Base-by-base conservation (phyloP, 257 asterid species). In the Salvia rosmarinus region DNA sequence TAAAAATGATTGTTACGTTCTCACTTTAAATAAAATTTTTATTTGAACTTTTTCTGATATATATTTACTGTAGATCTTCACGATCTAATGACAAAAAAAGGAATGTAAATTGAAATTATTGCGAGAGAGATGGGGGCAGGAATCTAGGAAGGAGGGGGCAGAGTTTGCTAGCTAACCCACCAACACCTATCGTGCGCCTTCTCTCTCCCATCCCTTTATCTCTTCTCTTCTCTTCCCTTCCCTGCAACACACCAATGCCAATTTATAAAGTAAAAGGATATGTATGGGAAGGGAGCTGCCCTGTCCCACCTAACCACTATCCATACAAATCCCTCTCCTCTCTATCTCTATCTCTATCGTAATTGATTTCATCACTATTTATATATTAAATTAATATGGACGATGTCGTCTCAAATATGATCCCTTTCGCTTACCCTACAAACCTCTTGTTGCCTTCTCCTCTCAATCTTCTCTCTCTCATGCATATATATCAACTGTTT, bases 151-250 rank as follows among this genome's bases (percentile, higher is more conserved):
- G 51, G 40, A 50, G 72, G 76, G 86, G 91, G 85, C 86, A 80
- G 86, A 80, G 75, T 74, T 52, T 91, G 96, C 89, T 77, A 83
- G 84, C 95, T 79, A 80, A 87, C 86, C 88, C 80, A 81, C 95
- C 86, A 86, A 85, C 92, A 87, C 20, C 75, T 79, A 84, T 87
- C 93, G 83, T 91, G 97, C 87, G 78, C 72, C 73, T 19, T 76
- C 71, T 39, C 37, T 62, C 79, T n/a, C n/a, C 76, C 61, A 63
- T 62, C 37, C 35, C 74, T 47, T 60, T 67, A 43, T 40, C 62
- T 40, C 71, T 42, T 68, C 30, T 25, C 30, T 3, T 25, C 30
- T 25, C 30, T 25, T 40, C 62, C 34, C 71, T 42, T 68, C 78
- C 42, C 77, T 25, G 59, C 56, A 59, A 55, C 68, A 9, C 55